Evolutionary conservation across 2,329 filamentous ascomycete genomes (phyloP).

Genomic region (Trichophyton mentagrophytes): DNA sequence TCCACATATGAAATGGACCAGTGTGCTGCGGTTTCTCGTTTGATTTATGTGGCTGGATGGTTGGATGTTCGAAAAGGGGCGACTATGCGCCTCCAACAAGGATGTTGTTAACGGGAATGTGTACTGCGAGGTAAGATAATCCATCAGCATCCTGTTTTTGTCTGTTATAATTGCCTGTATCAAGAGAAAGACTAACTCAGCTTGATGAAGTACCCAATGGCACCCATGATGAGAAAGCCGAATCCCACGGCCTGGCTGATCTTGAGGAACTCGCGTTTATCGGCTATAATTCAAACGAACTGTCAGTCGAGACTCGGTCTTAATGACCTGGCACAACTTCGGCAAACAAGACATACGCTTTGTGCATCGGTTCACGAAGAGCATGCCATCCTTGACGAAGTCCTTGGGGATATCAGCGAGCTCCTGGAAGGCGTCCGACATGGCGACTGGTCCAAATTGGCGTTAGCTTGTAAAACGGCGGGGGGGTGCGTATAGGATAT

Average conservation of each 20-base stretch:
- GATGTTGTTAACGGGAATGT: slow-evolving; percentile 40
- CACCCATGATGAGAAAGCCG: slow-evolving; percentile 48
- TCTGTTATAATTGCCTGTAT: background rate
- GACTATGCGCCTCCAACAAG: slow-evolving; percentile 35
- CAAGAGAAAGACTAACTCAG: slow-evolving; percentile 36
- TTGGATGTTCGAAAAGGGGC: background rate
- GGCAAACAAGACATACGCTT: slow-evolving; percentile 26
- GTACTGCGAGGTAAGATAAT: slow-evolving; percentile 23
- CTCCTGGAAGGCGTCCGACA: slow-evolving; percentile 49
- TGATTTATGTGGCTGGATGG: background rate
- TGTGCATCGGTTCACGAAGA: slow-evolving; percentile 38
- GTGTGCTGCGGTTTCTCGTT: background rate
- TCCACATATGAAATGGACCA: background rate
- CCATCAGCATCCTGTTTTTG: background rate
- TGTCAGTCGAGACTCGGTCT: background rate
- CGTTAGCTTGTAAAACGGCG: background rate
- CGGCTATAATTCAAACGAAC: slow-evolving; percentile 30
- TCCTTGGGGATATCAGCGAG: slow-evolving; percentile 46
- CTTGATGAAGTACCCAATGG: slow-evolving; percentile 49
- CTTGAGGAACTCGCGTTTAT: slow-evolving; percentile 48
- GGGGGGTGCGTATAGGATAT: background rate
- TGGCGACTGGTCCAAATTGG: slow-evolving; percentile 18
- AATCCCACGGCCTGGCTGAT: slow-evolving; percentile 49
- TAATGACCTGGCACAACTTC: background rate
- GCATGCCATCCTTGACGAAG: slow-evolving; percentile 39